Percentiles rank a stretch among this genome's conserved stretches.
These are phyloP conservation scores for Vitis hybrid DNA, from an alignment of 177 flowering plant species.

Conservation along the genomic window DNA sequence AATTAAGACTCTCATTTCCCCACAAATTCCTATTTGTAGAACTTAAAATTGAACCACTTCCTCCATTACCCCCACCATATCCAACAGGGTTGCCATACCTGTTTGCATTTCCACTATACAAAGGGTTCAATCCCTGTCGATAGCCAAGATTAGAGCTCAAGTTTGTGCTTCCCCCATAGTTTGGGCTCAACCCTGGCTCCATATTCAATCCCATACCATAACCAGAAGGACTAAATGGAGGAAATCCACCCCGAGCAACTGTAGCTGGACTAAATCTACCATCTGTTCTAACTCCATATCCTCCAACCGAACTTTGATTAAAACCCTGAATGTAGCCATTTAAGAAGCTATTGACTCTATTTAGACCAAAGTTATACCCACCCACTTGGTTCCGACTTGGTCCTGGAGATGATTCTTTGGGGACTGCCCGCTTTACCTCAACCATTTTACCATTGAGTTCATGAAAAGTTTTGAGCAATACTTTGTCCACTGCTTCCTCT, in stretches of 20 bases:
- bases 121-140: constrained; percentile 53
- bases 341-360: constrained; percentile 42
- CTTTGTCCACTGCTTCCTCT: constrained; percentile 67
- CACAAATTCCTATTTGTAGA: constrained; percentile 46
- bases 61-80: constrained; percentile 42
- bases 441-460: constrained; percentile 72
- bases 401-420: constrained; percentile 60
- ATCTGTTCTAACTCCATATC: constrained; percentile 51
- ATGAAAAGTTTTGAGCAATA: constrained; percentile 52
- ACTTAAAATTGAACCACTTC: constrained; percentile 41
- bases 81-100: constrained; percentile 43
- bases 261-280: constrained; percentile 56
- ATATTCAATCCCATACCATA: constrained; percentile 58
- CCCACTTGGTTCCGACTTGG: constrained; percentile 41
- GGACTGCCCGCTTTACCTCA: constrained; percentile 69
- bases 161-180: constrained; percentile 41
- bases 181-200: constrained; percentile 53
- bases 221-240: constrained; percentile 51
- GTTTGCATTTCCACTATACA: constrained; percentile 43
- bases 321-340: constrained; percentile 47
- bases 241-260: constrained; percentile 53
- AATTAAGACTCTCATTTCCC: constrained; percentile 49
- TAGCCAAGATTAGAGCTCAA: constrained; percentile 39
- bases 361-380: constrained; percentile 36
- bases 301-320: constrained; percentile 41